Evolutionary conservation across 2,329 filamentous ascomycete genomes (phyloP).

Genomic region (Bipolaris oryzae): DNA sequence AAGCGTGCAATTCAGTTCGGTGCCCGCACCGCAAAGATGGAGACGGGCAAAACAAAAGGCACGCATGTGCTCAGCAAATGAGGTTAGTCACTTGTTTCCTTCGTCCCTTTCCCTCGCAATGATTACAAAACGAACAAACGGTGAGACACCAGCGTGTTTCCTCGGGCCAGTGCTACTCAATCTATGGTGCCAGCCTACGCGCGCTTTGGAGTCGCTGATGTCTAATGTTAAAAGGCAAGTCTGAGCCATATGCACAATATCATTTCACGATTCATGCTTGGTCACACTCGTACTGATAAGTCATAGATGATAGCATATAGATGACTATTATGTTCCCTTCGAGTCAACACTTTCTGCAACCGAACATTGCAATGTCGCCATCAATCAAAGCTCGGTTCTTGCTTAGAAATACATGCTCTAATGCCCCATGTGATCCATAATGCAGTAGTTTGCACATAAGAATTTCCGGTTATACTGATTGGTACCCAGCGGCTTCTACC

Average conservation of each 20-base stretch:
- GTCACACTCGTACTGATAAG: not conserved
- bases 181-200: slow-evolving; percentile 5
- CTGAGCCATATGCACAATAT: slow-evolving; percentile 30
- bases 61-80: slow-evolving; percentile 51
- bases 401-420: too few species aligned
- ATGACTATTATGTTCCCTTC: not conserved
- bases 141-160: slow-evolving; percentile 31
- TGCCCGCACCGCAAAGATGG: slow-evolving; percentile 51
- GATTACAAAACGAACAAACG: slow-evolving; percentile 40
- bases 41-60: slow-evolving; percentile 56
- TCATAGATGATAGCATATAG: not conserved
- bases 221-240: slow-evolving; percentile 42
- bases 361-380: too few species aligned
- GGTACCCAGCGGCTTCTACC: too few species aligned
- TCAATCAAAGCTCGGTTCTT: too few species aligned
- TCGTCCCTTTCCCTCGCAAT: slow-evolving; percentile 25
- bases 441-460: too few species aligned
- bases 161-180: slow-evolving; percentile 17
- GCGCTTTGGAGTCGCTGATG: slow-evolving; percentile 33
- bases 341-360: not conserved
- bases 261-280: not conserved
- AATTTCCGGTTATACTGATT: too few species aligned
- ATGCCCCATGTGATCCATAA: too few species aligned
- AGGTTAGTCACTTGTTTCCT: slow-evolving; percentile 26
- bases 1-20: slow-evolving; percentile 77